Percentiles rank a stretch among this genome's conserved stretches.
phyloP scores from a whole-genome alignment of 2,329 filamentous ascomycete genomes.

The Pseudonectria buxi region DNA sequence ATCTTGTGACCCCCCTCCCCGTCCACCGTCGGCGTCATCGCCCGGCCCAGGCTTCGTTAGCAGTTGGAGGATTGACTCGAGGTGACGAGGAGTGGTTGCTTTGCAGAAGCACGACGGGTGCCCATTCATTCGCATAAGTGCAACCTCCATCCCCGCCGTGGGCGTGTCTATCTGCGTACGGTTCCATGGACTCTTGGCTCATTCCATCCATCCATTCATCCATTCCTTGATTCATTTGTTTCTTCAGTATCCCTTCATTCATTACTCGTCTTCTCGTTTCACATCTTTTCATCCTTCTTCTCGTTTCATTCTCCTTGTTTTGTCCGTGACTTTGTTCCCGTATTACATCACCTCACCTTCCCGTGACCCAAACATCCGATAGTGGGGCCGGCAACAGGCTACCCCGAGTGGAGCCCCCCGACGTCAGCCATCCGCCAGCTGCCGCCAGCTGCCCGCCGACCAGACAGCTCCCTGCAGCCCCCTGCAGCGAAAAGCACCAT shows the following conservation, averaged over 20 bases:
- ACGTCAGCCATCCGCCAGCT: conserved; percentile 1
- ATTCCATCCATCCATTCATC: no score
- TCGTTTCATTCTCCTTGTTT: conserved; percentile 1
- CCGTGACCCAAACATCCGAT: conserved; percentile 19
- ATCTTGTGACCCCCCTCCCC: conserved; percentile 10
- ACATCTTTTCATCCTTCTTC: conserved; percentile 8
- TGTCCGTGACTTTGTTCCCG: conserved; percentile 5
- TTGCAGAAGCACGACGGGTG: no score
- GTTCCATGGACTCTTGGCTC: no score
- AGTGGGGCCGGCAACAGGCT: conserved; percentile 24
- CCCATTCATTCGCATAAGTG: no score
- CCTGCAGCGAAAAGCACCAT: conserved; percentile 7
- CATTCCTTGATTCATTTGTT: neutral
- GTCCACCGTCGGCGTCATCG: conserved; percentile 4
- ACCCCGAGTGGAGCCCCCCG: conserved; percentile 17
- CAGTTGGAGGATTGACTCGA: no score
- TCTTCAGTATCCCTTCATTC: no score
- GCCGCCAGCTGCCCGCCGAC: no score
- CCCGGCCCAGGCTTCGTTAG: neutral
- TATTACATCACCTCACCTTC: conserved; percentile 12
- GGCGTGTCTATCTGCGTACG: no score
- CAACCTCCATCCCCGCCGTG: no score
- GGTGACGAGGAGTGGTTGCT: no score
- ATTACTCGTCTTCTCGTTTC: neutral
- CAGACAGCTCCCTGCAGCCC: conserved; percentile 2